Conservation (phyloP, 345 rosid species). For the Populus tremula region DNA sequence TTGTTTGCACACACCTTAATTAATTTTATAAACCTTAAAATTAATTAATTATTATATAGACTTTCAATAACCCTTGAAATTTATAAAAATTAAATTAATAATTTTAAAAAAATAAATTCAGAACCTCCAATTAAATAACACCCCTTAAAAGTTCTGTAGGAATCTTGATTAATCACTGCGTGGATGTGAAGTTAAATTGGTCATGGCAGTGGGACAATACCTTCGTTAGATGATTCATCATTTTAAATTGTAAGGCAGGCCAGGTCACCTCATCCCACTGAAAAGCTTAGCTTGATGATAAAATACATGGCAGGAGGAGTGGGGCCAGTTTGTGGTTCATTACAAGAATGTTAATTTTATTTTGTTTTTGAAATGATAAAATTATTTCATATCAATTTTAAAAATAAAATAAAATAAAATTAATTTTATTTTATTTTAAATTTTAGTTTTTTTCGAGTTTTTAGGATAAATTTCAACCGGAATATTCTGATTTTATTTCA, state of each 20-base stretch:
- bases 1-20: accelerated
- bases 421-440: too few species aligned
- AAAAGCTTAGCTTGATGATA: background rate
- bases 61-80: accelerated
- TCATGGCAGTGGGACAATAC: background rate
- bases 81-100: too few species aligned
- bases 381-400: too few species aligned
- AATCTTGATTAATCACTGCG: slow-evolving; percentile 10
- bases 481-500: accelerated
- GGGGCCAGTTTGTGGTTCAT: background rate
- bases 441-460: accelerated
- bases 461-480: accelerated
- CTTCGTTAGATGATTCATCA: background rate
- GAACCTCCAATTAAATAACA: too few species aligned
- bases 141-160: too few species aligned
- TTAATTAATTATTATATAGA: too few species aligned
- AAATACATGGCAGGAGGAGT: background rate
- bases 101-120: too few species aligned
- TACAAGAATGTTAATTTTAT: accelerated
- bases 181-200: slow-evolving; percentile 15
- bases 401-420: too few species aligned
- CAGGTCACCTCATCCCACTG: background rate
- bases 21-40: too few species aligned
- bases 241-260: background rate
- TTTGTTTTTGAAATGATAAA: accelerated